These are phyloP conservation scores for Sphaerulina musiva DNA, from an alignment of 2,329 filamentous ascomycete genomes.

Conservation along the genomic window DNA sequence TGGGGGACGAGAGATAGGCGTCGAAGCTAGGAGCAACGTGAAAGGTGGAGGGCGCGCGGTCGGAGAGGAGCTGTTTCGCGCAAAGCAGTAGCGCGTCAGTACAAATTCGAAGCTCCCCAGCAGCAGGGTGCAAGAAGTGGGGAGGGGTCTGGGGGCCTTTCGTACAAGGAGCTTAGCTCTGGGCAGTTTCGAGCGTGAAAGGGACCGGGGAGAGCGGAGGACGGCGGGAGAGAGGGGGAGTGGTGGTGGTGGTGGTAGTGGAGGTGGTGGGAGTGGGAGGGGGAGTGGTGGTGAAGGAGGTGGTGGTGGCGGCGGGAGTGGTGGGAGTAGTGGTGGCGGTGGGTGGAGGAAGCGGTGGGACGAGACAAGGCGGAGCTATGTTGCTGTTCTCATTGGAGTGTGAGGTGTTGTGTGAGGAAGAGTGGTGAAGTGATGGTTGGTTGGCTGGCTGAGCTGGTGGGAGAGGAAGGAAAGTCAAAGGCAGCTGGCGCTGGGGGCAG, in stretches of 20 bases:
- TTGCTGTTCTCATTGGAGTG: slow-evolving; percentile 10
- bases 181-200: too few relatives aligned
- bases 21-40: background rate
- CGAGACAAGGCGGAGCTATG: slow-evolving; percentile 13
- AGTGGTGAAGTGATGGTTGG: background rate
- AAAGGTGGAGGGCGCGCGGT: background rate
- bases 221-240: background rate
- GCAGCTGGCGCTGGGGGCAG: background rate
- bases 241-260: background rate
- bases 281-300: too few relatives aligned
- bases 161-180: slow-evolving; percentile 6
- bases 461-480: background rate
- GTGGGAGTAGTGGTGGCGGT: too few relatives aligned
- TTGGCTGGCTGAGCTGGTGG: background rate
- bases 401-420: background rate
- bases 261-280: too few relatives aligned
- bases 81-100: background rate
- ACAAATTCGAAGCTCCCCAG: background rate
- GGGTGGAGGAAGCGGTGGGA: too few relatives aligned
- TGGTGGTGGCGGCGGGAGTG: background rate
- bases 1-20: background rate
- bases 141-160: slow-evolving; percentile 1
- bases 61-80: background rate
- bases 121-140: background rate
- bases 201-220: slow-evolving; percentile 1